Base-by-base conservation (phyloP, 169 alveolate genomes). In the Plasmodium chabaudi region DNA sequence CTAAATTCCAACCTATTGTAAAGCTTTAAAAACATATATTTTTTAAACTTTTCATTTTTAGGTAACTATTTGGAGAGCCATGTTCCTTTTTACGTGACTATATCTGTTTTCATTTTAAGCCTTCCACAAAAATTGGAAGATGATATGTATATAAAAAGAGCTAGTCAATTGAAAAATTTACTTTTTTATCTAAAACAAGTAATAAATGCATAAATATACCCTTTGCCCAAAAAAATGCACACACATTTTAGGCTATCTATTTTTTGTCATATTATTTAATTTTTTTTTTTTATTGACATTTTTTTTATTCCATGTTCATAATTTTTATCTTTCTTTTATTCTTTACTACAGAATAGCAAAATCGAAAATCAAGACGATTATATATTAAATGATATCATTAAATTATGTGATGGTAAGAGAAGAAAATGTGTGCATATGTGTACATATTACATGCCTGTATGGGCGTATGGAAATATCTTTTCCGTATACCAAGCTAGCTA, bases 51-150 rank as follows among this genome's bases (percentile, higher is more conserved):
- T 19, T 68, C 63, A 13, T 9, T 59, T 67, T 15, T 60, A 82
- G 90, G 90, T 60, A 82, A 84, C 65, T 84, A 84, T 34, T 21
- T 84, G 64, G 91, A 84, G 19, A 84, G 91, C 23, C 84, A 68
- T 42, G 87, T 84, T 17, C 91, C 91, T 6, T 12, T 84, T 25
- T 84, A 57, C 53, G 91, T 84, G 63, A 56, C 64, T 19, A 59
- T 84, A 46, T 15, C 72, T 21, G 53, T 64, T 55, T 84, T 56
- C 34, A 84, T 84, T 55, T 84, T 84, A 60, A 84, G 87, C 42
- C 86, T 84, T 0, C 73, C 84, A 5, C 91, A 84, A 27, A 84
- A 84, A 17, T 39, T 39, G 6, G 87, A 71, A 17, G 61, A 34
- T 27, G 64, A 44, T 6, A 55, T 69, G 19, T 84, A 84, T 61